phyloP scores from a whole-genome alignment of 441 rosid genomes.

The Populus hybrid region DNA sequence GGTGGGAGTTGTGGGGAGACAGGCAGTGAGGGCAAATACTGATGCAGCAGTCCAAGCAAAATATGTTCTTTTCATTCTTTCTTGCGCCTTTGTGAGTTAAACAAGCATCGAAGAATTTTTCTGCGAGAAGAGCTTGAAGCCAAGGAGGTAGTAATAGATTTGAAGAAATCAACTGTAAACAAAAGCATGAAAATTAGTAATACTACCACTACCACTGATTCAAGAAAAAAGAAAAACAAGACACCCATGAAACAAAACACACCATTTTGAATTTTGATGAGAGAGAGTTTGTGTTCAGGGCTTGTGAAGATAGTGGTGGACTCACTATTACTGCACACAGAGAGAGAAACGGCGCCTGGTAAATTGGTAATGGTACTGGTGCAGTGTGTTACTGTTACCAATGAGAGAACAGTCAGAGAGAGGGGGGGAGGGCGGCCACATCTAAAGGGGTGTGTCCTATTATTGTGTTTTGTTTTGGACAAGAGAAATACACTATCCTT shows the following conservation, averaged over 20 bases:
- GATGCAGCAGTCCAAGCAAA: constrained; percentile 76
- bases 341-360: constrained; percentile 57
- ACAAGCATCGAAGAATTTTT: constrained; percentile 91
- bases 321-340: constrained; percentile 25
- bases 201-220: not conserved
- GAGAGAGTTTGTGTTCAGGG: constrained; percentile 14
- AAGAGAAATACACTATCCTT: too few relatives aligned
- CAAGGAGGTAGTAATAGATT: constrained; percentile 48
- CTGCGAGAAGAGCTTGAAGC: constrained; percentile 67
- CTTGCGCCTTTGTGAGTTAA: constrained; percentile 56
- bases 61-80: constrained; percentile 82
- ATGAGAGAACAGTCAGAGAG: constrained; percentile 23
- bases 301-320: constrained; percentile 24
- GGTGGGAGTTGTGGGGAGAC: constrained; percentile 61
- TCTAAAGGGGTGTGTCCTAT: constrained; percentile 11
- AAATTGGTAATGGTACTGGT: constrained; percentile 20
- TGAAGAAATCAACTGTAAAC: constrained; percentile 35
- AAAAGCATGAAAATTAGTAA: not conserved
- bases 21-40: constrained; percentile 83
- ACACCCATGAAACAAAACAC: not conserved
- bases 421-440: constrained; percentile 22
- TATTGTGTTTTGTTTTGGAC: constrained; percentile 2
- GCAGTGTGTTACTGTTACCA: constrained; percentile 41
- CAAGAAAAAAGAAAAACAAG: not conserved
- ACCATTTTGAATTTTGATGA: constrained; percentile 19